phyloP scores from a whole-genome alignment of 1,139 yeast genomes.

The Neolecta irregularis region DNA sequence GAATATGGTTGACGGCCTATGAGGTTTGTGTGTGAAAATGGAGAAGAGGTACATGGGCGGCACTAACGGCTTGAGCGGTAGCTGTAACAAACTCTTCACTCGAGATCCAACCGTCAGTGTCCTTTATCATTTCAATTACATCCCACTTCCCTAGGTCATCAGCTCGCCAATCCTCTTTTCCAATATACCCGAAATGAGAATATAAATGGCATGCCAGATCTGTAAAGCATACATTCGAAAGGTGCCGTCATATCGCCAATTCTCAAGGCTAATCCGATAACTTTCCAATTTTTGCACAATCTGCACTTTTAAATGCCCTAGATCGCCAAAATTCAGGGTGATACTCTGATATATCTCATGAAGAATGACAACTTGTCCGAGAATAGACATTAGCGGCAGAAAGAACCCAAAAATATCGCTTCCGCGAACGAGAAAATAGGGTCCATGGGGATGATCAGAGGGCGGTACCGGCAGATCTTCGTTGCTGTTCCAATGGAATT shows the following conservation, averaged over 20 bases:
- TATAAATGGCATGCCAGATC: constrained; percentile 16
- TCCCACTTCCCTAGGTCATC: constrained; percentile 20
- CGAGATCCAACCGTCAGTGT: constrained; percentile 19
- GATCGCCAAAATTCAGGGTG: constrained; percentile 7
- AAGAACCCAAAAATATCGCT: constrained; percentile 18
- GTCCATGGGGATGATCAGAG: background rate
- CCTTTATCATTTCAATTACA: constrained; percentile 16
- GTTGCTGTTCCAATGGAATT: constrained; percentile 24
- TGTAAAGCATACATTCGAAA: constrained; percentile 17
- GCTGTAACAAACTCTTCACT: constrained; percentile 19
- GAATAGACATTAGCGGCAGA: constrained; percentile 17
- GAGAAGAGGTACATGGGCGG: no score
- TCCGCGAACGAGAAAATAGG: constrained; percentile 15
- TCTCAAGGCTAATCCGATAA: constrained; percentile 11
- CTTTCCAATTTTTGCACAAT: constrained; percentile 11
- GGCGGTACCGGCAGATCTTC: constrained; percentile 9
- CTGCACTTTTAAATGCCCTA: constrained; percentile 7
- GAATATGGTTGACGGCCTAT: constrained; percentile 19
- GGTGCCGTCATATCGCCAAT: constrained; percentile 13
- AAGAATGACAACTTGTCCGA: constrained; percentile 17
- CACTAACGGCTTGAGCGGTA: constrained; percentile 20
- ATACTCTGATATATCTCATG: constrained; percentile 16
- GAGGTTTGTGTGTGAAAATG: no score
- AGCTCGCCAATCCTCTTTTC: no score
- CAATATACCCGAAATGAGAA: constrained; percentile 15